Base-by-base conservation (phyloP, 2,329 filamentous ascomycete species). In the Aspergillus bombycis region DNA sequence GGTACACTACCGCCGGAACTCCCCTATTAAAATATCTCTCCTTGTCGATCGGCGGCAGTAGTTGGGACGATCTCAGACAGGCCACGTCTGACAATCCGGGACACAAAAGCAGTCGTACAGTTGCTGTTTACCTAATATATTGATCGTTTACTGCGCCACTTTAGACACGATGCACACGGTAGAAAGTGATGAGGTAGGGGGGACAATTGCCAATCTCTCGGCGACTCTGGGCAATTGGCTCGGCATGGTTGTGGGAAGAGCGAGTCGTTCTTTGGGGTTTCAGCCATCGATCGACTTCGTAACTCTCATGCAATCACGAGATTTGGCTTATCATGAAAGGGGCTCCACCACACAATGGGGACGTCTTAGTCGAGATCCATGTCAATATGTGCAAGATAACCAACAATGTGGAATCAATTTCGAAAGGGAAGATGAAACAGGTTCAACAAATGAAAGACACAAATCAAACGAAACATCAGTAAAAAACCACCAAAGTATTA, bases 191-290 rank as follows among this genome's bases (percentile, higher is more conserved):
- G 23, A 38, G 21, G 30, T 41, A 45, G 46, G 45, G 34, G 26
- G 59, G 21, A 57, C 30, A 58, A 56, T 9, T 64, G 61, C 64
- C 65, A 66, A 68, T 62, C 45, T 62, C 62, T 67, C 54, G 65
- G 64, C 64, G 54, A 58, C 28, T 60, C 66, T 66, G 58, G 62
- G 62, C 64, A 58, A 64, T 43, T 61, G 45, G 63, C 65, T 67
- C 64, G 64, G 64, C 64, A 45, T 46, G 53, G n/a, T 46, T 57
- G 43, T 57, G 50, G 46, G 38, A 26, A 43, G 28, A 54, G 38
- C 14, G 55, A 57, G 26, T 32, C n/a, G 43, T 45, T 46, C 43
- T 57, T 58, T 60, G 57, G 54, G 58, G 60, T 48, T 50, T 56
- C 46, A 28, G 36, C 36, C 52, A 36, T 38, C n/a, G 16, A 53